phyloP scores from a whole-genome alignment of 2,329 filamentous ascomycete species.

The Aspergillus hiratsukae region DNA sequence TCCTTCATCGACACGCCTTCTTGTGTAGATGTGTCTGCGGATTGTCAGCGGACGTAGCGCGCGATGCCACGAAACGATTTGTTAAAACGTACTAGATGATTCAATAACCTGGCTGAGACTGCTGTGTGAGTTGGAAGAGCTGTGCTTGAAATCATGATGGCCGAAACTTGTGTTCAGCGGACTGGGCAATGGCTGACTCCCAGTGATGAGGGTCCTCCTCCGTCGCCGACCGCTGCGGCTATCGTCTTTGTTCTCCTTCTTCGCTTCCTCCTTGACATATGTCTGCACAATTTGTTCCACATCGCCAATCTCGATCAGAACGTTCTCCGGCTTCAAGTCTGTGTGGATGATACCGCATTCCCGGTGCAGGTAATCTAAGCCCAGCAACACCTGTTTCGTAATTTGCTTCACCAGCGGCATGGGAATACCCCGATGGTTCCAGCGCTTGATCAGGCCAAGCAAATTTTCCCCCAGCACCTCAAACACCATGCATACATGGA shows the following conservation, averaged over 20 bases:
- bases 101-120: slow-evolving; percentile 85
- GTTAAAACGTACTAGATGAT: slow-evolving; percentile 52
- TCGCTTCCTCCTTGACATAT: slow-evolving; percentile 70
- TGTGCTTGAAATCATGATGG: slow-evolving; percentile 54
- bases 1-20: slow-evolving; percentile 54
- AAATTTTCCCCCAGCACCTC: slow-evolving; percentile 95
- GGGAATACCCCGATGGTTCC: slow-evolving; percentile 96
- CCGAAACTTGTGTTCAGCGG: slow-evolving; percentile 83
- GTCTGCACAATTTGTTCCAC: slow-evolving; percentile 98
- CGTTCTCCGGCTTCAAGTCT: slow-evolving; percentile 95
- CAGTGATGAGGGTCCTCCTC: slow-evolving; percentile 89
- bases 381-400: slow-evolving; percentile 93
- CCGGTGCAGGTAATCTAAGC: slow-evolving; percentile 91
- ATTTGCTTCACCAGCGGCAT: slow-evolving; percentile 98
- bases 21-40: slow-evolving; percentile 42
- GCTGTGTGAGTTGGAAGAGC: slow-evolving; percentile 60
- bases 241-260: slow-evolving; percentile 74
- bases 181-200: slow-evolving; percentile 91
- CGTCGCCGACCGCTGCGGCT: slow-evolving; percentile 87
- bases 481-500: slow-evolving; percentile 99
- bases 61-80: slow-evolving; percentile 31
- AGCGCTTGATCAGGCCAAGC: slow-evolving; percentile 91
- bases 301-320: slow-evolving; percentile 96
- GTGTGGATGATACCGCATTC: slow-evolving; percentile 99
- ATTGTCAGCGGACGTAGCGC: slow-evolving; percentile 22